These are phyloP conservation scores for Aspergillus udagawae DNA, from an alignment of 2,329 filamentous ascomycete species.

Conservation along the genomic window DNA sequence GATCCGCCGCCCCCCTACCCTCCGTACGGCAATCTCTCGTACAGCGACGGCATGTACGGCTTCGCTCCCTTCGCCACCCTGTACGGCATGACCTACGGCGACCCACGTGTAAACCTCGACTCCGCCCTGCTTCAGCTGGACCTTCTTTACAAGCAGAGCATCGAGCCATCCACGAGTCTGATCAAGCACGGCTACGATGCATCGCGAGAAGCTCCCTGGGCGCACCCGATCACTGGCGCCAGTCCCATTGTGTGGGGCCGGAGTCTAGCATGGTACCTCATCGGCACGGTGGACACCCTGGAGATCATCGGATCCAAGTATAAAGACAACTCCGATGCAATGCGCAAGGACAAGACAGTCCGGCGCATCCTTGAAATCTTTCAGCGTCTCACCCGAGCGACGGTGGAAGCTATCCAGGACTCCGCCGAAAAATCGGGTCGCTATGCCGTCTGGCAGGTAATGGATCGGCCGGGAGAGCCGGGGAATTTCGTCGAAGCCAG, in stretches of 20 bases:
- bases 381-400: background rate
- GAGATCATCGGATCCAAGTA: background rate
- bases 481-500: background rate
- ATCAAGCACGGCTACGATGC: background rate
- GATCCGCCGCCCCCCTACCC: background rate
- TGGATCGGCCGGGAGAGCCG: background rate
- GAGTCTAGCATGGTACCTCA: background rate
- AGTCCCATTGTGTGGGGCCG: background rate
- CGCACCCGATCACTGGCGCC: background rate
- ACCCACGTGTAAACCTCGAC: background rate
- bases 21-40: background rate
- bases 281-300: background rate
- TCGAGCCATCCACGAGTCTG: background rate
- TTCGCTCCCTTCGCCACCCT: background rate
- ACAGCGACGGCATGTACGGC: background rate
- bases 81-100: background rate
- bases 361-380: background rate
- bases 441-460: background rate
- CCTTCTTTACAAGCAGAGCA: background rate
- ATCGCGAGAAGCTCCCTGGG: background rate
- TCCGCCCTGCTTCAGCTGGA: background rate
- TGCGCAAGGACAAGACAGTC: background rate
- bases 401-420: background rate
- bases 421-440: background rate
- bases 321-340: background rate